These are phyloP conservation scores for Ceratobasidium sp. DNA, from an alignment of 1,284 basidiomycete genomes.

Conservation along the genomic window DNA sequence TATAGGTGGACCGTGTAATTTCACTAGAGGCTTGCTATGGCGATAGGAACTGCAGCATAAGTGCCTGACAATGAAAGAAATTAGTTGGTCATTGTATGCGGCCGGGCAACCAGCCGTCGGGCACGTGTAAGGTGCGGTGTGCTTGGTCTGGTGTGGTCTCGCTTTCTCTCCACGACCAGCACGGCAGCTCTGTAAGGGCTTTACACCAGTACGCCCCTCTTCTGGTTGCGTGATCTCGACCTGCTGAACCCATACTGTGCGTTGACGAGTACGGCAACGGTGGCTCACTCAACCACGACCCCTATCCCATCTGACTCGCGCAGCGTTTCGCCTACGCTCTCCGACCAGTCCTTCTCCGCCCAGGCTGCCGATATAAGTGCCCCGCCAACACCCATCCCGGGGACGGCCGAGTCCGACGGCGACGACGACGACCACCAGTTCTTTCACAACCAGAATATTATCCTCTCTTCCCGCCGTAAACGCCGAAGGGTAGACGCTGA, in stretches of 20 bases:
- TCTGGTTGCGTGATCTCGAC: not conserved
- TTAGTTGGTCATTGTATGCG: not conserved
- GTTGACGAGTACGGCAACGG: not conserved
- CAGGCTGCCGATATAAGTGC: conserved; percentile 15
- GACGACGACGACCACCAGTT: not conserved
- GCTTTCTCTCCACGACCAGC: conserved; percentile 29
- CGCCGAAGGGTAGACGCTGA: conserved; percentile 23
- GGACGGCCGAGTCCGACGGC: conserved; percentile 18
- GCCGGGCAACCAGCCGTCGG: not conserved
- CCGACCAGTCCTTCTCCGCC: conserved; percentile 17
- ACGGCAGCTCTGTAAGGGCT: no score
- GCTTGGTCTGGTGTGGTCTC: conserved; percentile 24
- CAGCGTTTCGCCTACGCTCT: conserved; percentile 37
- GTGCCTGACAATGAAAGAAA: not conserved
- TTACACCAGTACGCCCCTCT: no score
- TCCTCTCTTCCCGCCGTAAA: not conserved
- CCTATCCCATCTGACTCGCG: conserved; percentile 35
- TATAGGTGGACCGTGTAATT: not conserved
- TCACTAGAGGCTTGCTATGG: not conserved
- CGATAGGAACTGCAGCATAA: not conserved
- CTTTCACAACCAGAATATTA: not conserved
- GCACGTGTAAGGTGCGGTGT: conserved; percentile 41
- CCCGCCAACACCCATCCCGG: not conserved
- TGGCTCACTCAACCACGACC: conserved; percentile 39
- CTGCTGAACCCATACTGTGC: not conserved